Percentiles rank a stretch among this genome's conserved stretches.
Conservation (phyloP, 768 basidiomycete species). For the Lentinula detonsa region DNA sequence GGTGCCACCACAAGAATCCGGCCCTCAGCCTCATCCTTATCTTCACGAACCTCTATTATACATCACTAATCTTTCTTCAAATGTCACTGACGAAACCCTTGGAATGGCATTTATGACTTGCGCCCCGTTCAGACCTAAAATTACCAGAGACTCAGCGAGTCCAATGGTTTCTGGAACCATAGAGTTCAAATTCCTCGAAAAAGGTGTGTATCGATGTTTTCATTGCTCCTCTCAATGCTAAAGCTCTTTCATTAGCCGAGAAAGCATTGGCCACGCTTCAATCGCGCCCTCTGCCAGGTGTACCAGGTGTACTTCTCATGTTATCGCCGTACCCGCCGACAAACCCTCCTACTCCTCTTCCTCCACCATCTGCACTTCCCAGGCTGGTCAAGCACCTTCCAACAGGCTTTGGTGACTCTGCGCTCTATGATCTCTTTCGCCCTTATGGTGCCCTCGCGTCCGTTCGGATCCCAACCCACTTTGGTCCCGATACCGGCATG, state of each 20-base stretch:
- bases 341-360: slow-evolving; percentile 65
- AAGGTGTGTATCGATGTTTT: slow-evolving; percentile 45
- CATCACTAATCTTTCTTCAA: slow-evolving; percentile 71
- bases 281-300: slow-evolving; percentile 55
- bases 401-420: slow-evolving; percentile 54
- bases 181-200: slow-evolving; percentile 78
- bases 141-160: slow-evolving; percentile 52
- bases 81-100: slow-evolving; percentile 71
- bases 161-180: slow-evolving; percentile 64
- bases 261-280: slow-evolving; percentile 85
- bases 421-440: slow-evolving; percentile 81
- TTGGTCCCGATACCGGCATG: slow-evolving; percentile 72
- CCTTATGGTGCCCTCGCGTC: slow-evolving; percentile 82
- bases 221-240: slow-evolving; percentile 4
- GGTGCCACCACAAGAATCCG: slow-evolving; percentile 21
- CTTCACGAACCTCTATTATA: slow-evolving; percentile 79
- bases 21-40: slow-evolving; percentile 67
- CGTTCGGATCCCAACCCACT: slow-evolving; percentile 64
- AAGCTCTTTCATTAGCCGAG: slow-evolving; percentile 50
- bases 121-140: slow-evolving; percentile 77
- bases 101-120: slow-evolving; percentile 69
- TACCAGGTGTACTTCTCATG: slow-evolving; percentile 52
- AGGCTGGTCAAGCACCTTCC: slow-evolving; percentile 86
- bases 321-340: slow-evolving; percentile 85
- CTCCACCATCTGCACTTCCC: slow-evolving; percentile 70